These are phyloP conservation scores for Ustulina deusta DNA, from an alignment of 2,329 filamentous ascomycete genomes.

Conservation along the genomic window DNA sequence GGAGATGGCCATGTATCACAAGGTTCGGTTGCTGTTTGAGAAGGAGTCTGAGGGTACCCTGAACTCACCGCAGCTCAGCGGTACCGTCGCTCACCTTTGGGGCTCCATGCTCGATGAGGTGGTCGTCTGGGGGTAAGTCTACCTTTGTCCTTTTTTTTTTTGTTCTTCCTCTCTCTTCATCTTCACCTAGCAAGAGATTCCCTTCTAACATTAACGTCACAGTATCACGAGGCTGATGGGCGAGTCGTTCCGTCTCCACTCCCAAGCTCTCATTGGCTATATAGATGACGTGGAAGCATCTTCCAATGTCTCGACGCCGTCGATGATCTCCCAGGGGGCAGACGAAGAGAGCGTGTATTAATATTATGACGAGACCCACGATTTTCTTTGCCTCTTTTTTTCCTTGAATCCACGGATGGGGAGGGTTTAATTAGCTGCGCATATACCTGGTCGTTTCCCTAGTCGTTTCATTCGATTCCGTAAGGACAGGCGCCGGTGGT, in stretches of 20 bases:
- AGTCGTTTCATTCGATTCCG: slow-evolving; percentile 48
- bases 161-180: neutral
- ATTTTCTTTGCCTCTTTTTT: slow-evolving; percentile 57
- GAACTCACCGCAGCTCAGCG: slow-evolving; percentile 83
- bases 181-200: slow-evolving; percentile 63
- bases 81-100: slow-evolving; percentile 95
- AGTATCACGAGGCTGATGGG: slow-evolving; percentile 96
- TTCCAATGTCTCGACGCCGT: slow-evolving; percentile 76
- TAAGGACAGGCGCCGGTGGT: slow-evolving; percentile 49
- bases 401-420: slow-evolving; percentile 44
- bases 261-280: slow-evolving; percentile 93
- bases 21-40: slow-evolving; percentile 88
- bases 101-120: slow-evolving; percentile 98
- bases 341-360: slow-evolving; percentile 80
- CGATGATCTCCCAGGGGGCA: slow-evolving; percentile 77
- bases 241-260: slow-evolving; percentile 96
- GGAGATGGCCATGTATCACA: slow-evolving; percentile 90
- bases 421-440: slow-evolving; percentile 57
- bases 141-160: slow-evolving; percentile 29
- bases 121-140: slow-evolving; percentile 96
- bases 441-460: slow-evolving; percentile 59
- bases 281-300: slow-evolving; percentile 83
- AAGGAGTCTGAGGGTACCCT: slow-evolving; percentile 88
- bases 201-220: slow-evolving; percentile 61
- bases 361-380: slow-evolving; percentile 63